Evolutionary conservation across 2,329 filamentous ascomycete species (phyloP).

Genomic region (Colletotrichum horii): DNA sequence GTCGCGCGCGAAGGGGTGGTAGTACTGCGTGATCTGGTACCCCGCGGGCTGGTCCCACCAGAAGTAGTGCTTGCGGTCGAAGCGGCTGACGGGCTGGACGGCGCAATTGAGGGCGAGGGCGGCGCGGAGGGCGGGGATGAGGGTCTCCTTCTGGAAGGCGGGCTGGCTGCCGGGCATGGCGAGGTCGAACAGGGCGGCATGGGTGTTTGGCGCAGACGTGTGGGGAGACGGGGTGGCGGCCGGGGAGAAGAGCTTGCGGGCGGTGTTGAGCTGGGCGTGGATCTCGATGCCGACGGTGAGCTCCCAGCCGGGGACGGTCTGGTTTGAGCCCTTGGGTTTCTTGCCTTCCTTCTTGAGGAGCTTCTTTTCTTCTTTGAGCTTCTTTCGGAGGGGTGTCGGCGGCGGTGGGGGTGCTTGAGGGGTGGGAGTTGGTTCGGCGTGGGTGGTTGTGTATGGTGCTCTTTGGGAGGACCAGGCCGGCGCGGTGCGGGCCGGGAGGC

Average conservation of each 20-base stretch:
- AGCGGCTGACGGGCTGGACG: conserved; percentile 78
- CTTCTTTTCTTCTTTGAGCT: conserved; percentile 74
- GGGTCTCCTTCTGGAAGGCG: conserved; percentile 78
- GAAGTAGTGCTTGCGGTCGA: conserved; percentile 98
- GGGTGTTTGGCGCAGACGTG: conserved; percentile 64
- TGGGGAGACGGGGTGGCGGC: conserved; percentile 67
- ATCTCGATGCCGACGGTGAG: conserved; percentile 96
- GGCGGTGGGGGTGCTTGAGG: conserved; percentile 21
- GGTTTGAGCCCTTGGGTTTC: conserved; percentile 47
- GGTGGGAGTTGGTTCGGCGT: conserved; percentile 28
- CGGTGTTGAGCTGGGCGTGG: conserved; percentile 92
- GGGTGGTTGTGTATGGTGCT: conserved; percentile 25
- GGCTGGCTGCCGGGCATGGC: conserved; percentile 91
- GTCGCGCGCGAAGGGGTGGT: conserved; percentile 72
- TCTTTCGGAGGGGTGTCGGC: conserved; percentile 69
- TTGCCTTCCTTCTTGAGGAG: conserved; percentile 68
- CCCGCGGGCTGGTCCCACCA: conserved; percentile 97
- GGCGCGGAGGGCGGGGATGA: conserved; percentile 89
- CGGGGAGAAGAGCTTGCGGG: conserved; percentile 85
- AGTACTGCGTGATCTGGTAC: conserved; percentile 98
- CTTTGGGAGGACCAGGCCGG: not conserved
- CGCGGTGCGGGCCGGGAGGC: conserved; percentile 15
- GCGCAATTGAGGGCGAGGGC: conserved; percentile 84
- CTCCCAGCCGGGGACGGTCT: conserved; percentile 77
- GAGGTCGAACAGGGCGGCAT: conserved; percentile 87